These are phyloP conservation scores for Hyphodiscus hymeniophilus DNA, from an alignment of 495 filamentous ascomycete species.

Conservation along the genomic window DNA sequence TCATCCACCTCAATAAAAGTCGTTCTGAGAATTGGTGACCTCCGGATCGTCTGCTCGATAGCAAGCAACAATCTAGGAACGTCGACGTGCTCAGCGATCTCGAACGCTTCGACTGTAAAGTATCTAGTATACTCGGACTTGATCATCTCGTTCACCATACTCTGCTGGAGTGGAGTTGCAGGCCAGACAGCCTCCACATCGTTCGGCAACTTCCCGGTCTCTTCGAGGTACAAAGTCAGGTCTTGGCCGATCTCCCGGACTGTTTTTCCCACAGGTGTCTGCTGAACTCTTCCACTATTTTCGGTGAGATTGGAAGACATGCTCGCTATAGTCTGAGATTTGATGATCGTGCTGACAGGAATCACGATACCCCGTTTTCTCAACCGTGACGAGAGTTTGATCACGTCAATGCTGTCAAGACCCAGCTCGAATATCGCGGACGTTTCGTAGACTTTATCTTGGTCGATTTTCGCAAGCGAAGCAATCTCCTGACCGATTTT, in stretches of 20 bases:
- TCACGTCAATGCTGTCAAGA: slow-evolving; percentile 78
- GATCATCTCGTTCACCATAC: slow-evolving; percentile 70
- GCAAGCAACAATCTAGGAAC: slow-evolving; percentile 44
- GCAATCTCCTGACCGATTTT: slow-evolving; percentile 52
- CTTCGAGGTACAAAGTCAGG: slow-evolving; percentile 28
- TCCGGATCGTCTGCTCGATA: slow-evolving; percentile 47
- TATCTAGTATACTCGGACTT: slow-evolving; percentile 58
- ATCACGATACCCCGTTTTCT: slow-evolving; percentile 49
- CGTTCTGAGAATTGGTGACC: slow-evolving; percentile 66
- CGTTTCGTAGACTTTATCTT: slow-evolving; percentile 52
- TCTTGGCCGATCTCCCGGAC: slow-evolving; percentile 27
- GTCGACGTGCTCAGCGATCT: slow-evolving; percentile 42
- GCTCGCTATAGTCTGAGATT: slow-evolving; percentile 51
- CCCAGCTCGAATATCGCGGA: slow-evolving; percentile 76
- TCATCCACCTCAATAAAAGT: slow-evolving; percentile 56
- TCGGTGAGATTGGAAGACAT: slow-evolving; percentile 27
- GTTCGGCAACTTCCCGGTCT: slow-evolving; percentile 23
- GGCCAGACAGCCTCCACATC: slow-evolving; percentile 49
- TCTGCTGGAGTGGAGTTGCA: slow-evolving; percentile 70
- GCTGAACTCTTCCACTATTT: not conserved
- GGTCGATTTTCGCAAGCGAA: slow-evolving; percentile 42
- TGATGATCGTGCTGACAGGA: slow-evolving; percentile 61
- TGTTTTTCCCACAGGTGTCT: not conserved
- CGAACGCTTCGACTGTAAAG: slow-evolving; percentile 69
- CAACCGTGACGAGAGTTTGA: slow-evolving; percentile 58